Evolutionary conservation across 768 basidiomycete genomes (phyloP).

Genomic region (Trametes cubensis): DNA sequence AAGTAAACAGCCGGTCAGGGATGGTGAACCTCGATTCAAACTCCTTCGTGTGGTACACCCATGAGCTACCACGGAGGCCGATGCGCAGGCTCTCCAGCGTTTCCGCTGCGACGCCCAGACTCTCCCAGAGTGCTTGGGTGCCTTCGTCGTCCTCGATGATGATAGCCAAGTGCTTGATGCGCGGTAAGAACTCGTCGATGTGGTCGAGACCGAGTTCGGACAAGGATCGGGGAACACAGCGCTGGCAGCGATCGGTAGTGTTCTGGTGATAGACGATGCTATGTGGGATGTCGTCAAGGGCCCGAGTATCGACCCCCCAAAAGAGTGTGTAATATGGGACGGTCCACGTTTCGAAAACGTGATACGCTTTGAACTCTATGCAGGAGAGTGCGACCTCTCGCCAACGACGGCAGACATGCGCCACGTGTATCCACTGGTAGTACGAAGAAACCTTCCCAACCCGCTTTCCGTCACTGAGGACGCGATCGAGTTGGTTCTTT

Average conservation of each 20-base stretch:
- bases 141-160: background rate
- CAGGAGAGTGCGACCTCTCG: constrained; percentile 6
- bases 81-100: constrained; percentile 3
- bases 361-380: constrained; percentile 3
- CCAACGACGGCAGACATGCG: constrained; percentile 13
- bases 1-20: background rate
- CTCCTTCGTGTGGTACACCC: background rate
- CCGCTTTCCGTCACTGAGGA: background rate
- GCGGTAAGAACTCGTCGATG: background rate
- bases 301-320: background rate
- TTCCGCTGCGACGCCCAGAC: background rate
- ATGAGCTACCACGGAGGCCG: background rate
- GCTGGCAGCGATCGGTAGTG: background rate
- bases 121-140: background rate
- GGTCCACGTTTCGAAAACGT: constrained; percentile 1
- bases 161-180: background rate
- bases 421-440: constrained; percentile 13
- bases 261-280: constrained; percentile 7
- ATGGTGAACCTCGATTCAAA: background rate
- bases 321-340: background rate
- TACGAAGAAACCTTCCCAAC: background rate
- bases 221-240: background rate
- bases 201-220: background rate
- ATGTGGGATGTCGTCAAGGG: background rate
- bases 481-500: background rate